Percentiles rank a stretch among this genome's conserved stretches.
These are phyloP conservation scores for Paracamarosporium sp. DNA, from an alignment of 2,329 filamentous ascomycete species.

Conservation along the genomic window DNA sequence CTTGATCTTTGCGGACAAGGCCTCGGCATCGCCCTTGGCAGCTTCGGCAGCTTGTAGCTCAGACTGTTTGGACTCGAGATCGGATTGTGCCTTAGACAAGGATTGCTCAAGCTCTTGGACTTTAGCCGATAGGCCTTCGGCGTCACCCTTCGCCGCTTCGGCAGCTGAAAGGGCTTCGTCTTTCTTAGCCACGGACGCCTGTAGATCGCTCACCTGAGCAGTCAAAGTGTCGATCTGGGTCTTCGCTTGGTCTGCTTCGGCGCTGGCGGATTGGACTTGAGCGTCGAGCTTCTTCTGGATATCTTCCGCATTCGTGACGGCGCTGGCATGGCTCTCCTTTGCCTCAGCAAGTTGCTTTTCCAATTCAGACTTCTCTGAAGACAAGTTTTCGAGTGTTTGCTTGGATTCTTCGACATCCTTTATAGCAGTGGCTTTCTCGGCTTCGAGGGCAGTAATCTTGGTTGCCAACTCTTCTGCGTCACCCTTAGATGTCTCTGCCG, in stretches of 20 bases:
- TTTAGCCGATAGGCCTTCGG: conserved; percentile 13
- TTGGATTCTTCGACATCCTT: conserved; percentile 1
- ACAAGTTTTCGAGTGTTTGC: conserved; percentile 3
- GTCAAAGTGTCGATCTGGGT: conserved; percentile 12
- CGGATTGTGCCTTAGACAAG: conserved; percentile 11
- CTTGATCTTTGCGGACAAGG: conserved; percentile 30
- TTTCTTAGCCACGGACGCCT: conserved; percentile 27
- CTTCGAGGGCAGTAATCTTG: conserved; percentile 2
- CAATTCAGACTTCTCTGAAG: conserved; percentile 1
- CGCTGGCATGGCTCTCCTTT: neutral
- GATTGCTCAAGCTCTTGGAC: neutral
- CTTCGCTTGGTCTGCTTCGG: conserved; percentile 21
- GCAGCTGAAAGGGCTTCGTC: conserved; percentile 27
- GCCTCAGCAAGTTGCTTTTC: neutral
- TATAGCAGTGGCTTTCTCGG: neutral
- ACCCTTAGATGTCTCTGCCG: conserved; percentile 13
- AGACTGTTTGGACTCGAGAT: conserved; percentile 16
- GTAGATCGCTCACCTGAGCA: conserved; percentile 32
- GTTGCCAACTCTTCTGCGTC: conserved; percentile 10
- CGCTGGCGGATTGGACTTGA: conserved; percentile 17
- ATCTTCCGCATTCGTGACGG: neutral
- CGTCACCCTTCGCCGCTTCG: conserved; percentile 4
- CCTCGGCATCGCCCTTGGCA: conserved; percentile 61
- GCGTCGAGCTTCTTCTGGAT: conserved; percentile 21
- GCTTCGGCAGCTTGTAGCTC: conserved; percentile 13